Evolutionary conservation across 805 yeast species (phyloP), one percentile per base, ranked within the genome.

Genomic region (Brettanomyces bruxellensis): DNA sequence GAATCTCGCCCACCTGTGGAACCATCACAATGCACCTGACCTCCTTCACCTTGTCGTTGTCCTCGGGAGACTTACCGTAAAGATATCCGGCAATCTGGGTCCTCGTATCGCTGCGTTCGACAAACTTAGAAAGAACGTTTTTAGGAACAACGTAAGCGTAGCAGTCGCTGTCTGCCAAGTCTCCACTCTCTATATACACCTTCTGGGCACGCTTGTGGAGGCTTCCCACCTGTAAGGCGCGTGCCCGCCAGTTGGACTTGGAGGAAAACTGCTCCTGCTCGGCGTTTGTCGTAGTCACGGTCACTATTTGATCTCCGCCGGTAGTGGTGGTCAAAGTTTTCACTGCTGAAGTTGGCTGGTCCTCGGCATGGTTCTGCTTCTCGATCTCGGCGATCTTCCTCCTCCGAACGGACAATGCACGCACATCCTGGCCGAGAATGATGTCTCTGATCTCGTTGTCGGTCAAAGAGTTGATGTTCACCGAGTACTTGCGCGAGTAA

Each of bases 221-320:
- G 52, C 79, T 74, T 40, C 85, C 74, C 0, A 95, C 74, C 1
- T 95, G 81, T 43, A 93, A 78, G 0, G 97, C 96, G 37, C 95
- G 68, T 45, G 74, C 73, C 55, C 98, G 74, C 99, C 99, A 93
- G 58, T 89, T 95, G 34, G 89, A 80, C 60, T 79, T 82, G 1
- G 96, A 86, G 41, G 82, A 72, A 60, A 93, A 93, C 13, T 82
- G 67, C 66, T 80, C 82, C 56, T 87, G 93, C 61, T 89, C 99
- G 59, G 86, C 90, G 51, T 79, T 79, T 14, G 90, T 80, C 0
- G 98, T 89, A 0, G 98, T 89, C 30, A 91, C 96, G 0, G 96
- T 91, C 38, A 86, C 83, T 56, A 93, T 91, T 56, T 90, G 95
- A 59, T 93, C 99, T 34, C 99, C 99, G 58, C 90, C 97, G 2